These are phyloP conservation scores for Pseudognaphalium luteoalbum DNA, from an alignment of 129 eudicot species.

Conservation along the genomic window DNA sequence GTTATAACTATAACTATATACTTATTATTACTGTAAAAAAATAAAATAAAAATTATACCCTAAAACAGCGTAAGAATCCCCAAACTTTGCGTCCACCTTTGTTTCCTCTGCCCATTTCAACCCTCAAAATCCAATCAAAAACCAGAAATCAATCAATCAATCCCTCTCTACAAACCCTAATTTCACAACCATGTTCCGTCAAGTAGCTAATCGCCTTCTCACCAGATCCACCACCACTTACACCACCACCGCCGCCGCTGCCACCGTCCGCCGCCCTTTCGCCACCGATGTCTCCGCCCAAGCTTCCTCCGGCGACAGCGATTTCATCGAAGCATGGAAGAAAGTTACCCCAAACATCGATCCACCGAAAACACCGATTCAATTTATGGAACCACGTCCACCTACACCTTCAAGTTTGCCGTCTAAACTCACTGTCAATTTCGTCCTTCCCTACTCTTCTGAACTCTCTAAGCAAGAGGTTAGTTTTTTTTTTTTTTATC, in stretches of 20 bases:
- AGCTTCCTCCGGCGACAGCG: constrained; percentile 39
- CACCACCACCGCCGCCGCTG: constrained; percentile 35
- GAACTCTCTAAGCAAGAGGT: constrained; percentile 62
- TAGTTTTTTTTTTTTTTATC: neutral
- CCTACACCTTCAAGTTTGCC: constrained; percentile 64
- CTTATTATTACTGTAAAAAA: too few relatives aligned
- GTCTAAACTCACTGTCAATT: constrained; percentile 71
- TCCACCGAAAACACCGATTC: constrained; percentile 71
- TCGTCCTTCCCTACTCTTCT: constrained; percentile 64
- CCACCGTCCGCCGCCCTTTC: constrained; percentile 38
- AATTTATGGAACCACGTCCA: constrained; percentile 67
- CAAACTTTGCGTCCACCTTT: constrained; percentile 11
- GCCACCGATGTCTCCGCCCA: constrained; percentile 54
- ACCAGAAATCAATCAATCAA: neutral
- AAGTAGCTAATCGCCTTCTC: constrained; percentile 49
- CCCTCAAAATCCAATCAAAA: constrained; percentile 13
- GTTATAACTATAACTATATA: too few relatives aligned
- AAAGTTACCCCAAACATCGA: constrained; percentile 63
- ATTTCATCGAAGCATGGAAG: constrained; percentile 68
- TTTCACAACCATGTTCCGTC: constrained; percentile 66
- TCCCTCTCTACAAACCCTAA: neutral
- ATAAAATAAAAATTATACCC: constrained; percentile 16
- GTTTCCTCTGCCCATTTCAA: constrained; percentile 24
- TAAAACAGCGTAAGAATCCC: constrained; percentile 15
- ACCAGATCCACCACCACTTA: constrained; percentile 39